Percentiles rank a stretch among this genome's conserved stretches.
Evolutionary conservation across 2,329 filamentous ascomycete genomes (phyloP).

Genomic region (Colletotrichum musicola): DNA sequence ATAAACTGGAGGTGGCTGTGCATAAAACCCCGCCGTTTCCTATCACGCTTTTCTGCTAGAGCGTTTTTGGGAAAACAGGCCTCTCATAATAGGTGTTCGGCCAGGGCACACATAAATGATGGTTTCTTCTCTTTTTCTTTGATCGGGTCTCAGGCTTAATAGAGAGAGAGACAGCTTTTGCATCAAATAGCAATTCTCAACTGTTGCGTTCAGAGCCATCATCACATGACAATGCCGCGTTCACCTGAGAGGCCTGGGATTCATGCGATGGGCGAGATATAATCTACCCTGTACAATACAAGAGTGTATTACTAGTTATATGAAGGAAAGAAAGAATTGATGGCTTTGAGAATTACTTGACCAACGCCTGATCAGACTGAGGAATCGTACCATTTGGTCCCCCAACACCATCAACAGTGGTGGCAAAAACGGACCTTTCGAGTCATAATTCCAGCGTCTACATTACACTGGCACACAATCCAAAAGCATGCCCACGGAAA

Average conservation of each 20-base stretch:
- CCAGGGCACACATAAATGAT: slow-evolving; percentile 25
- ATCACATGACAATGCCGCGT: slow-evolving; percentile 24
- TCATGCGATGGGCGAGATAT: neutral
- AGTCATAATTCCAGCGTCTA: too few species aligned
- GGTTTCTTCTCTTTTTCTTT: slow-evolving; percentile 25
- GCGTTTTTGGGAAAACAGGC: slow-evolving; percentile 40
- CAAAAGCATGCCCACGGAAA: too few species aligned
- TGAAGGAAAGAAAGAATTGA: slow-evolving; percentile 1
- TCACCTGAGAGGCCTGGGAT: neutral
- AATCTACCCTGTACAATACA: slow-evolving; percentile 33
- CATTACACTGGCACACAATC: too few species aligned
- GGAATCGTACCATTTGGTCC: neutral
- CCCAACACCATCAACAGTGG: too few species aligned
- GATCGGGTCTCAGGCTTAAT: slow-evolving; percentile 26
- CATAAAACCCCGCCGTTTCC: slow-evolving; percentile 41
- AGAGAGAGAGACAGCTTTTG: slow-evolving; percentile 37
- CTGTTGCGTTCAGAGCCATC: slow-evolving; percentile 28
- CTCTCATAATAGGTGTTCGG: slow-evolving; percentile 37
- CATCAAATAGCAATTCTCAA: slow-evolving; percentile 40
- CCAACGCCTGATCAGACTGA: neutral
- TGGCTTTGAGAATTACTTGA: slow-evolving; percentile 5
- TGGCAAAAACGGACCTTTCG: too few species aligned
- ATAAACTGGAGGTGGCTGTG: slow-evolving; percentile 51
- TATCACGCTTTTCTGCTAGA: slow-evolving; percentile 37
- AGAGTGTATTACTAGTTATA: slow-evolving; percentile 37